Percentiles rank a stretch among this genome's conserved stretches.
These are phyloP conservation scores for Phyllostachys edulis DNA, from an alignment of 176 grass and related monocot species.

Conservation along the genomic window DNA sequence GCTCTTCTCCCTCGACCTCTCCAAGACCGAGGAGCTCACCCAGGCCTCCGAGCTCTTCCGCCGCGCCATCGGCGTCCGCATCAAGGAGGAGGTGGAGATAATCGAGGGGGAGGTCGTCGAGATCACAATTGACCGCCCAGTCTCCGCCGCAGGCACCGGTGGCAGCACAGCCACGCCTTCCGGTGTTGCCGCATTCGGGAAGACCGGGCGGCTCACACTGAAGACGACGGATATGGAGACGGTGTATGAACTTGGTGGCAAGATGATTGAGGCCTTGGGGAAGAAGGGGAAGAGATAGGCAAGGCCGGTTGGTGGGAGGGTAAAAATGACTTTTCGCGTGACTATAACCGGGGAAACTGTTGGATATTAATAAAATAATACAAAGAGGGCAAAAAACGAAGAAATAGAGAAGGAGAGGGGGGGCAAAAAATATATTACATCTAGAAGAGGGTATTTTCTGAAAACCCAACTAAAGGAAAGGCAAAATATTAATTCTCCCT, in stretches of 20 bases:
- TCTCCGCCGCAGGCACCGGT: constrained; percentile 10
- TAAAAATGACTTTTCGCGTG: too few relatives aligned
- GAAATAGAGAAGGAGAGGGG: too few relatives aligned
- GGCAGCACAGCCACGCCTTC: constrained; percentile 35
- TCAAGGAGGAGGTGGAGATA: constrained; percentile 98
- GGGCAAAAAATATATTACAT: too few relatives aligned
- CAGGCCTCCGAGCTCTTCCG: constrained; percentile 94
- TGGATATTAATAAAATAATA: too few relatives aligned
- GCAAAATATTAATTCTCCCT: too few relatives aligned
- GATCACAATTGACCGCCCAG: constrained; percentile 83
- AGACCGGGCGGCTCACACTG: constrained; percentile 75
- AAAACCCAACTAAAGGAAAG: too few relatives aligned
- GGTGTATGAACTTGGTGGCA: constrained; percentile 84
- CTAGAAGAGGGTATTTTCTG: too few relatives aligned
- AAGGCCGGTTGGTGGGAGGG: too few relatives aligned
- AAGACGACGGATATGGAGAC: constrained; percentile 99
- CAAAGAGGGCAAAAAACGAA: too few relatives aligned
- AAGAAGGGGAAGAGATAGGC: too few relatives aligned
- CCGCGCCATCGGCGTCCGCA: constrained; percentile 85
- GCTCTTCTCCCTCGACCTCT: constrained; percentile 93
- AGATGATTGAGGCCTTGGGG: constrained; percentile 96
- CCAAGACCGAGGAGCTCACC: constrained; percentile 89
- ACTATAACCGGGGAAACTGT: too few relatives aligned
- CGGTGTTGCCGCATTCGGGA: constrained; percentile 39
- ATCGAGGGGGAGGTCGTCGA: constrained; percentile 99